A percentile compares a stretch with the other conserved stretches of the same genome.
These are phyloP conservation scores for Trametes elegans DNA, from an alignment of 768 basidiomycete genomes.

Conservation along the genomic window DNA sequence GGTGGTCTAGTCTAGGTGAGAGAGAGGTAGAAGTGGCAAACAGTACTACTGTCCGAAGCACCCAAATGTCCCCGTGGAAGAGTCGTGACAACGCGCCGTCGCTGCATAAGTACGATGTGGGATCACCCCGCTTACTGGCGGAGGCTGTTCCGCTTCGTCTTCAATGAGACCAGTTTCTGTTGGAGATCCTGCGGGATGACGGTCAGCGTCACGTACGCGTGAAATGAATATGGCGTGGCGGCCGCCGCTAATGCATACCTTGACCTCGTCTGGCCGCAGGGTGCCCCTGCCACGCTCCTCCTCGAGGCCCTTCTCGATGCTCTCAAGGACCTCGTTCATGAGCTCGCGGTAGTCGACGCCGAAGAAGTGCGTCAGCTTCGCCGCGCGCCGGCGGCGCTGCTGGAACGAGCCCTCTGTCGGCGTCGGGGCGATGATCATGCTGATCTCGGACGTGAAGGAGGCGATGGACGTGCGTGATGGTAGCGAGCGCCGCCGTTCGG, in stretches of 20 bases:
- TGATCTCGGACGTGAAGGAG: constrained; percentile 56
- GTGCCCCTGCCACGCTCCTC: constrained; percentile 66
- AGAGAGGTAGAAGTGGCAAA: not conserved
- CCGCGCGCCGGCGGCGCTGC: constrained; percentile 66
- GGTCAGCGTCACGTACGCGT: constrained; percentile 3
- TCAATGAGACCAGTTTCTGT: constrained; percentile 52
- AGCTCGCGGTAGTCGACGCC: constrained; percentile 82
- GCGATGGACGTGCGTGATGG: constrained; percentile 61
- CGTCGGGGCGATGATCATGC: constrained; percentile 35
- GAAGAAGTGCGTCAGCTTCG: constrained; percentile 86
- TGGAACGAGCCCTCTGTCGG: constrained; percentile 54
- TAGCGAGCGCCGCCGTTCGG: constrained; percentile 69
- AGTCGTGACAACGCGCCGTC: constrained; percentile 1
- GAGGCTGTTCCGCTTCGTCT: constrained; percentile 44
- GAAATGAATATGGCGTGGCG: not conserved
- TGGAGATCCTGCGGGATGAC: constrained; percentile 33
- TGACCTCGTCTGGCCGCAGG: constrained; percentile 63
- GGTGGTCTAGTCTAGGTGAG: not conserved
- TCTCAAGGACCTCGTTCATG: constrained; percentile 75
- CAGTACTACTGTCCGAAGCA: not conserved
- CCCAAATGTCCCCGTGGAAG: constrained; percentile 3
- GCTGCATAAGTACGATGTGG: constrained; percentile 3
- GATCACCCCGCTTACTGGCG: constrained; percentile 12
- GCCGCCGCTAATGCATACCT: constrained; percentile 45
- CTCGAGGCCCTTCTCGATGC: constrained; percentile 73